Base-by-base conservation (phyloP, 805 yeast species). In the Saturnispora gosingensis region DNA sequence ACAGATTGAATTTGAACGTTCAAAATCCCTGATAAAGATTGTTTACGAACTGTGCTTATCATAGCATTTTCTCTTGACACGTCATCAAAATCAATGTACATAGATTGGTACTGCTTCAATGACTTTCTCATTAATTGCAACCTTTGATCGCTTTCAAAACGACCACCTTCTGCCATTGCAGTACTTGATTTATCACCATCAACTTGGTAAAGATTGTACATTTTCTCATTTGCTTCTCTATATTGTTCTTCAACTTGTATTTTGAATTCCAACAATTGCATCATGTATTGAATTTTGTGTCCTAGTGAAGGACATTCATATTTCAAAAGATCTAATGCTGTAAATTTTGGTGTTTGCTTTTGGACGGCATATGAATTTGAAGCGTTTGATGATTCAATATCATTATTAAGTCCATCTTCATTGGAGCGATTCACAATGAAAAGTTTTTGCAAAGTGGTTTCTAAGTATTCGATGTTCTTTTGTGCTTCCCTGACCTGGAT, bases 261-360 rank as follows among this genome's bases (percentile, higher is more conserved):
- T 68, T 93, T 93, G 67, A 91, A 89, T 64, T 90, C 96, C 54
- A 93, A 74, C 67, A 89, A 95, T 69, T 90, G 97, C 51, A 91
- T 76, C 98, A 93, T 90, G 60, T 87, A 83, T 68, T 88, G 97
- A 62, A 93, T 93, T 56, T 93, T 80, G 61, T 93, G 97, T 10
- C 97, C 97, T 58, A 93, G 72, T 0, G 95, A 87, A 0, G 97
- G 97, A 59, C 96, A 87, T 61, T 93, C 97, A 63, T 88, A 89
- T 60, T 89, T 89, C 64, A 88, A 76, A 52, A 93, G 73, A 65
- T 93, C 99, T 58, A 86, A 71, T 20, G 86, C 75, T 0, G 91
- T 78, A 61, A 76, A 85, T 4, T 76, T 65, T 1, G 83, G 80
- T 24, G 60, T 59, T 43, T 61, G 57, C 38, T 54, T 53, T 28